Conservation (phyloP, 768 basidiomycete species). For the Suillus sp. region DNA sequence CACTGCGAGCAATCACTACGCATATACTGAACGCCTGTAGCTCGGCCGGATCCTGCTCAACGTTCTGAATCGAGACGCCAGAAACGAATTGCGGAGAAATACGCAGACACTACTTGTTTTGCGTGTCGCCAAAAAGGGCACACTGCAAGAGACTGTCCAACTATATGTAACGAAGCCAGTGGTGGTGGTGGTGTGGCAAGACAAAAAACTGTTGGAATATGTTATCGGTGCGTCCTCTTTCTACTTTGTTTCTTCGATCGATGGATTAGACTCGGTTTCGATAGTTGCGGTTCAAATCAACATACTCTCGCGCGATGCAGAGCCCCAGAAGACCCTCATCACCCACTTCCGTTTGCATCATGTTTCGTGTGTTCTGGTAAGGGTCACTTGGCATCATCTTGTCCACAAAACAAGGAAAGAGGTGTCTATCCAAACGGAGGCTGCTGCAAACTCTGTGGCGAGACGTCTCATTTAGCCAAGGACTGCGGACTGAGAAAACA, state of each 20-base stretch:
- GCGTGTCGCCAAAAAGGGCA: constrained; percentile 86
- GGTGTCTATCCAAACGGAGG: constrained; percentile 93
- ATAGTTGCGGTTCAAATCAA: constrained; percentile 77
- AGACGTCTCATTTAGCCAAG: constrained; percentile 82
- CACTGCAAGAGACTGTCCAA: constrained; percentile 79
- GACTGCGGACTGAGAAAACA: constrained; percentile 71
- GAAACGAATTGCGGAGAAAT: constrained; percentile 60
- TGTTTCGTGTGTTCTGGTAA: constrained; percentile 87
- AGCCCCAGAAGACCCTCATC: constrained; percentile 56
- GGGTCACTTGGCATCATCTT: constrained; percentile 85
- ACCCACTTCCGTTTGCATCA: constrained; percentile 84
- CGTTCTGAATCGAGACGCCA: constrained; percentile 63
- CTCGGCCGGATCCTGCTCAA: constrained; percentile 23
- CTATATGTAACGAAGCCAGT: constrained; percentile 26
- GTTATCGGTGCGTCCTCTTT: constrained; percentile 60
- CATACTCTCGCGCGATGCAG: constrained; percentile 83
- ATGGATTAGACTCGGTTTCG: constrained; percentile 7
- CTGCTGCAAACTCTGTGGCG: constrained; percentile 84
- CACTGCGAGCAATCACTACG: constrained; percentile 9
- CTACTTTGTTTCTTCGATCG: neutral
- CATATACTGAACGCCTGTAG: constrained; percentile 14
- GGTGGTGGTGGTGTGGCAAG: constrained; percentile 29
- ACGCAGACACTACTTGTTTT: constrained; percentile 72
- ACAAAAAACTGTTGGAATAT: constrained; percentile 51
- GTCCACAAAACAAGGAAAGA: constrained; percentile 76